Conservation (phyloP, 331 rosid genomes). For the Prunus yedoensis region DNA sequence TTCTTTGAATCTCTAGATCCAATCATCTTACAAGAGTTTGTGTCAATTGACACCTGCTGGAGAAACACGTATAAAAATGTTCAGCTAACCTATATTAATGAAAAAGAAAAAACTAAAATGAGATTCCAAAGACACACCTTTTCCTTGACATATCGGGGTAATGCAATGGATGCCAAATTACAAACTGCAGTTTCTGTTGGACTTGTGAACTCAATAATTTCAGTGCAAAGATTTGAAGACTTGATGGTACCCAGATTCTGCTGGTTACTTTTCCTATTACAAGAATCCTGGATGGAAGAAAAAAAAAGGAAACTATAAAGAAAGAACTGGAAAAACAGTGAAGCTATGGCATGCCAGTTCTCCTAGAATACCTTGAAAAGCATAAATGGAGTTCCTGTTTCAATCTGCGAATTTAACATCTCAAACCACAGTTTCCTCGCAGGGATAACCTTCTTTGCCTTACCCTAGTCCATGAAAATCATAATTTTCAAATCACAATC, state of each 20-base stretch:
- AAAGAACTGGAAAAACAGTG: neutral
- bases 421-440: slow-evolving; percentile 93
- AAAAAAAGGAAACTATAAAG: neutral
- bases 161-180: slow-evolving; percentile 95
- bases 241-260: slow-evolving; percentile 91
- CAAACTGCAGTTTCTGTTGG: slow-evolving; percentile 98
- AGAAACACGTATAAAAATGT: neutral
- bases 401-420: slow-evolving; percentile 80
- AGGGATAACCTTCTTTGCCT: slow-evolving; percentile 73
- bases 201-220: slow-evolving; percentile 82
- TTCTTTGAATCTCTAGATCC: slow-evolving; percentile 72
- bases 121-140: slow-evolving; percentile 16
- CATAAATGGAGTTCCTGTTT: slow-evolving; percentile 98
- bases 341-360: no score
- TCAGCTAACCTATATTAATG: no score
- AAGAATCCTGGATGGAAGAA: slow-evolving; percentile 52
- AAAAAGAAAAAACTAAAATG: no score
- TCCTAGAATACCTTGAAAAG: slow-evolving; percentile 68
- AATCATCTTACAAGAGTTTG: slow-evolving; percentile 25
- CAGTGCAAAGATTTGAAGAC: slow-evolving; percentile 92
- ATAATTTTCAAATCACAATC: neutral
- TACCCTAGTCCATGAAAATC: slow-evolving; percentile 49
- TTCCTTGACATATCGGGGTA: slow-evolving; percentile 88
- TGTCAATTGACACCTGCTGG: no score
- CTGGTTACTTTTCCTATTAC: slow-evolving; percentile 91